Evolutionary conservation across 2,329 filamentous ascomycete genomes (phyloP), one percentile per base, ranked within the genome.

Genomic region (Mycosphaerelloides madeirae): DNA sequence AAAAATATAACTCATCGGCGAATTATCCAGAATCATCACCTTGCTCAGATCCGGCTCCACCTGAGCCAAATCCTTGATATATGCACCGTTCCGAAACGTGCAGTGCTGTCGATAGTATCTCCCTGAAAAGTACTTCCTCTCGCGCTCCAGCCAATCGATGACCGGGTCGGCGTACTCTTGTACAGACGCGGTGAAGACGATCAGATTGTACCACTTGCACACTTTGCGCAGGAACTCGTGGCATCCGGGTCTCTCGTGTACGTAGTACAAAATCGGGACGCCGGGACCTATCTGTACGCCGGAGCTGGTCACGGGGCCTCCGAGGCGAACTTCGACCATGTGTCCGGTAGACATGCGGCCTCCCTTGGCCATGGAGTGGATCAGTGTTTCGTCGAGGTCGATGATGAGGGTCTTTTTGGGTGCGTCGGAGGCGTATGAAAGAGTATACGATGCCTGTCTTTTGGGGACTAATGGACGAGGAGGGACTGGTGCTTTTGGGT

Each of bases 21-120:
- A 96, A 65, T 98, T 98, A 72, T 98, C 93, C 68, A 98, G 75
- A 65, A 98, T 98, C 85, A 97, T 95, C 49, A 98, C 93, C 69
- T 89, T 94, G 71, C 90, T 96, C 62, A 98, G 73, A 66, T 98
- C 93, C 14, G 93, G 90, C 74, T 98, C 93, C 32, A 98, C 89
- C 44, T 88, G 87, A 65, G 88, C 93, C 44, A 98, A 74, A 68
- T 98, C 93, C 68, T 98, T 98, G 74, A 98, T 97, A 64, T 96
- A 98, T 25, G 91, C 90, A 38, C 91, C 91, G 58, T 96, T 93
- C 42, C 93, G 80, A 63, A 88, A 89, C 16, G 93, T 97, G 73
- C 93, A 98, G 68, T 98, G 91, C 66, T 98, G 93, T 43, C 93
- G 81, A 68, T 98, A 98, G 71, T 93, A 97, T 55, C 93, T 77